phyloP scores from a whole-genome alignment of 805 yeast genomes.

The Cyberlindnera xishuangbannaensis region DNA sequence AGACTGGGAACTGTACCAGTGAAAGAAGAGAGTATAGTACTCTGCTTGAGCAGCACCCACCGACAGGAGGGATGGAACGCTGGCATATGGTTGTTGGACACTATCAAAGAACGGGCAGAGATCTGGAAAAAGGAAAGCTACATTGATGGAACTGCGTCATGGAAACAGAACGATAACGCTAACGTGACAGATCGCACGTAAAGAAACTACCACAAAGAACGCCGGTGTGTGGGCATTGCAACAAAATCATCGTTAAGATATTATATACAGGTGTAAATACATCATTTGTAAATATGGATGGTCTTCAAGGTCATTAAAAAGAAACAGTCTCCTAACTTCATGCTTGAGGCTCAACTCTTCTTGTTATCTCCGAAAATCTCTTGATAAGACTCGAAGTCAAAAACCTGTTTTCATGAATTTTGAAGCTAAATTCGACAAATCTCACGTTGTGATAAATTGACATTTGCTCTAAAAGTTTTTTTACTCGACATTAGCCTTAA shows the following conservation, averaged over 20 bases:
- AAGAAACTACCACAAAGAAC: too few relatives aligned
- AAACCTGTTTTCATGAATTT: too few relatives aligned
- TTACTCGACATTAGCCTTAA: too few relatives aligned
- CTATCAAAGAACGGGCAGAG: constrained; percentile 38
- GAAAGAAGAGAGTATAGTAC: constrained; percentile 38
- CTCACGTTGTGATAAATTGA: too few relatives aligned
- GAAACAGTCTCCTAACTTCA: neutral
- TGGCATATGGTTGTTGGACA: constrained; percentile 38
- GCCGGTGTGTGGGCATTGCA: too few relatives aligned
- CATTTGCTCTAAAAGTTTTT: too few relatives aligned
- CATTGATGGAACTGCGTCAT: constrained; percentile 33
- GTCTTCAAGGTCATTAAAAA: neutral
- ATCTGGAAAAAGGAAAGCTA: constrained; percentile 48
- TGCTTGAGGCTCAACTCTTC: neutral
- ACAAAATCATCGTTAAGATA: too few relatives aligned
- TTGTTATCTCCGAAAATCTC: neutral
- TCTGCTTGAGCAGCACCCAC: constrained; percentile 41
- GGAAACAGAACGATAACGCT: constrained; percentile 38
- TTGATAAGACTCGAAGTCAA: too few relatives aligned
- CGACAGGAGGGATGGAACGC: constrained; percentile 44
- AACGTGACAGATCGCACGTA: constrained; percentile 6
- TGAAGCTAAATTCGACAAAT: too few relatives aligned
- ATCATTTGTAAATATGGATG: too few relatives aligned
- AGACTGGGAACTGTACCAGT: constrained; percentile 44
- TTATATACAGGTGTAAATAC: too few relatives aligned